Base-by-base conservation (phyloP, 1,139 yeast genomes). In the Dujonia santamariae region DNA sequence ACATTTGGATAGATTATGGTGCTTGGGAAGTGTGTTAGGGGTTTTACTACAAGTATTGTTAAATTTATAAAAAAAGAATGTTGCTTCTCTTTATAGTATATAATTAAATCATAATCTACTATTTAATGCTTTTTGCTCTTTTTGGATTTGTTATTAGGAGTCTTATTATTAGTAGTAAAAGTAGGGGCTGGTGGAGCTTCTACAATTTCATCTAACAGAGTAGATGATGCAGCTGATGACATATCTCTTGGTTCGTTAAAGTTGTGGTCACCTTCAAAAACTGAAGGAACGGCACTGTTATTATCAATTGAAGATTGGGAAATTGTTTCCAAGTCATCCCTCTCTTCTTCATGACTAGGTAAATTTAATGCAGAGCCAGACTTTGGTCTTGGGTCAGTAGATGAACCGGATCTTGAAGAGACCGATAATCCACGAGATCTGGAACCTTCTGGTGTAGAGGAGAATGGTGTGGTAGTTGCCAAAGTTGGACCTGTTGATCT, bases 281-380 rank as follows among this genome's bases (percentile, higher is more conserved):
- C 71, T 26, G 70, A 64, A 12, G 67, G 65, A n/a, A 69, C 51
- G 11, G 65, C 60, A 36, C 66, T 59, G 37, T 61, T 55, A n/a
- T n/a, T n/a, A 35, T 64, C 71, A 19, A 50, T 32, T 6, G 37
- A 37, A 4, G 34, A 27, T 28, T 37, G 38, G 11, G 28, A 45
- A 38, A 51, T 50, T 18, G 56, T 54, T 2, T 54, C 53, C 12
- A 55, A 50, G 23, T 60, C 66, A 14, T 35, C 28, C 4, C 18
- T 19, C 20, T 59, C 65, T 37, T 50, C 59, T 28, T 51, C 61
- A 30, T 53, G 56, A 12, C 39, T 40, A 5, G 43, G 34, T 7
- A 50, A 40, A 32, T 43, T 45, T 28, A 51, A 38, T 9, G 53
- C 44, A 3, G 53, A 45, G 1, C 48, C 35, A 7, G 55, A 50